Evolutionary conservation across 2,329 filamentous ascomycete species (phyloP), one percentile per base, ranked within the genome.

Genomic region (Calonectria naviculata): DNA sequence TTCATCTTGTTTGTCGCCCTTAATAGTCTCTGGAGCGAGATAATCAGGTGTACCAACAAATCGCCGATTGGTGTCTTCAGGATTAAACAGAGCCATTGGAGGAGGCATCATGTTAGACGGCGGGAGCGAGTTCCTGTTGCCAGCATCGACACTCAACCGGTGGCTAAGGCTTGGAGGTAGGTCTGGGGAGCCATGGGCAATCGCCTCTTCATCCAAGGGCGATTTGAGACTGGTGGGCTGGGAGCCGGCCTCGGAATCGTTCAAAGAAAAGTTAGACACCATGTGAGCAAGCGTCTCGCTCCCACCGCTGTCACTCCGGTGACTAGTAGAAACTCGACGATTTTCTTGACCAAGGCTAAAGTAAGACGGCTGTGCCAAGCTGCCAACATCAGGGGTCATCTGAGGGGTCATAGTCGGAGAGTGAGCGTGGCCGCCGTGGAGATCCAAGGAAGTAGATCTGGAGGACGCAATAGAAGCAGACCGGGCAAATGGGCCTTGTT

Each of bases 41-140:
- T 99, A 99, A 82, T 99, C 97, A 0, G 97, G 97, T 0, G 97
- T 99, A 36, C 97, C 97, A 10, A 99, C 97, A 78, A 99, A 99
- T 44, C 95, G 92, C 65, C 97, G 91, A 80, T 94, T 96, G 71
- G 92, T 97, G 79, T 99, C 97, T 80, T 98, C 93, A 0, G 97
- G 97, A 78, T 98, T 95, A 79, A 98, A 99, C 4, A 99, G 86
- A 4, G 96, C 94, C 94, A 97, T 95, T 5, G 95, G 95, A 28
- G 97, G 97, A 24, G 93, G 92, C 90, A 98, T 94, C 87, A 95
- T 95, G 69, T 87, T 90, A 15, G 90, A 86, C 64, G 90, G 89
- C 13, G 81, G 83, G 26, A 82, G 76, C 12, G 81, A 83, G 60
- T 75, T 80, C 36, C 81, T 80, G 4, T 75, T 71, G 60, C 83